Conservation (phyloP, 2,329 filamentous ascomycete genomes). For the Fusarium neocosmosporiellum region DNA sequence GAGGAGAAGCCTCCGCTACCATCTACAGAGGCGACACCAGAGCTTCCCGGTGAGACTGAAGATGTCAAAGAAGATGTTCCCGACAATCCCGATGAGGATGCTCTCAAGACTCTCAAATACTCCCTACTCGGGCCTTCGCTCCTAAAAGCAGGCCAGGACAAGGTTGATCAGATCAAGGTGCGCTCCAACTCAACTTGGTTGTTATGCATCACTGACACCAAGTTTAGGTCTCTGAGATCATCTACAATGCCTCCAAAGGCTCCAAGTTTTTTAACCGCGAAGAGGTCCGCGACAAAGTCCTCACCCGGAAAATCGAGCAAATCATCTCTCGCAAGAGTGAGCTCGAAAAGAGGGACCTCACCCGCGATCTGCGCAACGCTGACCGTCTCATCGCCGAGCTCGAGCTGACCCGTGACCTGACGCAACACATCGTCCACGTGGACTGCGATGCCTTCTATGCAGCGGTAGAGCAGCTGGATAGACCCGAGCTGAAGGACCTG, state of each 20-base stretch:
- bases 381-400: constrained; percentile 85
- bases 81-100: constrained; percentile 14
- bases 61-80: constrained; percentile 6
- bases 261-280: constrained; percentile 97
- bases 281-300: constrained; percentile 80
- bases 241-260: constrained; percentile 96
- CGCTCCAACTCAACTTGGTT: background rate
- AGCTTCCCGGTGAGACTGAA: constrained; percentile 5
- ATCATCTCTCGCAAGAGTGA: constrained; percentile 80
- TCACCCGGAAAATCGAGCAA: constrained; percentile 86
- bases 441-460: constrained; percentile 99
- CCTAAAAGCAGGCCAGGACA: constrained; percentile 92
- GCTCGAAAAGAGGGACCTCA: constrained; percentile 81
- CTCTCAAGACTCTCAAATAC: constrained; percentile 79
- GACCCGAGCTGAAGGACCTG: constrained; percentile 84
- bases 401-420: constrained; percentile 82
- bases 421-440: constrained; percentile 87
- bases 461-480: constrained; percentile 86
- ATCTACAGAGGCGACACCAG: constrained; percentile 7
- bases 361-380: constrained; percentile 77
- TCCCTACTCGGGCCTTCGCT: constrained; percentile 89
- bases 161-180: constrained; percentile 90
- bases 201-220: constrained; percentile 5
- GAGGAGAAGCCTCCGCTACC: constrained; percentile 26
- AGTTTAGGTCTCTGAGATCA: constrained; percentile 84